phyloP scores from a whole-genome alignment of 1,139 yeast genomes.

The Nadsonia starkeyi-henricii region DNA sequence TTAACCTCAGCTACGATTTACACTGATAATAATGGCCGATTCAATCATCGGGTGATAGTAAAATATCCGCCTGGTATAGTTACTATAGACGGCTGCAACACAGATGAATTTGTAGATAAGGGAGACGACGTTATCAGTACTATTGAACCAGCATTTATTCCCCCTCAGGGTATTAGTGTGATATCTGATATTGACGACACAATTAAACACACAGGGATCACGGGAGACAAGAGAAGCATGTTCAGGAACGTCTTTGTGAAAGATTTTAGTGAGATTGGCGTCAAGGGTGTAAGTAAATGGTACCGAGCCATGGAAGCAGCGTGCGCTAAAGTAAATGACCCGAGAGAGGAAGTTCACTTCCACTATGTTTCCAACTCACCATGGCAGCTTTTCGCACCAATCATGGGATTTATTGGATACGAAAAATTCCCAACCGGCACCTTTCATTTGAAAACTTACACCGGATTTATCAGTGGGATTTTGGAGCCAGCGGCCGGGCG shows the following conservation, averaged over 20 bases:
- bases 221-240: conserved; percentile 73
- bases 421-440: conserved; percentile 61
- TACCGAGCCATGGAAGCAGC: conserved; percentile 29
- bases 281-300: conserved; percentile 67
- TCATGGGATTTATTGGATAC: conserved; percentile 42
- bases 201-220: conserved; percentile 75
- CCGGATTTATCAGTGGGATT: conserved; percentile 66
- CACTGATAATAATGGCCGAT: conserved; percentile 24
- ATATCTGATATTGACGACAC: conserved; percentile 95
- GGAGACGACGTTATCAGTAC: conserved; percentile 9
- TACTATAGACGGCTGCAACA: conserved; percentile 14
- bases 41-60: conserved; percentile 22
- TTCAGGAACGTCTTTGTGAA: conserved; percentile 63
- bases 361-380: conserved; percentile 96
- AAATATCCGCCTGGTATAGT: conserved; percentile 15
- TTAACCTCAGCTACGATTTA: conserved; percentile 3
- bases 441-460: conserved; percentile 72
- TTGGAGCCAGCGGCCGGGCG: conserved; percentile 80
- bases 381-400: conserved; percentile 64
- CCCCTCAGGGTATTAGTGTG: conserved; percentile 45
- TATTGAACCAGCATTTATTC: conserved; percentile 11
- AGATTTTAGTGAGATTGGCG: conserved; percentile 48
- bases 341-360: conserved; percentile 35
- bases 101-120: conserved; percentile 9
- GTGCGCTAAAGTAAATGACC: background rate